Base-by-base conservation (phyloP, 176 grass and related monocot genomes). In the Eleusine indica region DNA sequence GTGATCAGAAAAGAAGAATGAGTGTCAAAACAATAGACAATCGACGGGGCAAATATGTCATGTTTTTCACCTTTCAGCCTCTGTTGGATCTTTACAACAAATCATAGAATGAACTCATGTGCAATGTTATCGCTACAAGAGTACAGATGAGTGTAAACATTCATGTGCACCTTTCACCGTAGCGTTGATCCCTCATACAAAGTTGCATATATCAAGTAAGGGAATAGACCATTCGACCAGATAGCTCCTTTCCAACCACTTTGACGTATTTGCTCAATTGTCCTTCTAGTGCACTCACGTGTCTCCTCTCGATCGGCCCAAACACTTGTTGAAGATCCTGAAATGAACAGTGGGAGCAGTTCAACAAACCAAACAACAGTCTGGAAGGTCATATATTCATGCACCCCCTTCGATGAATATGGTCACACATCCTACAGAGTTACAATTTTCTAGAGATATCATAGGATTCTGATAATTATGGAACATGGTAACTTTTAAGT, bases 181-280 rank as follows among this genome's bases (percentile, higher is more conserved):
- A 38, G 65, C 47, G 35, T 28, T 43, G 76, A 12, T 28, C 62
- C 25, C n/a, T 71, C 13, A 2, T 46, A 43, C 28, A 69, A 3
- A 58, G 29, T 62, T 51, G 69, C 17, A n/a, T 38, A n/a, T 29
- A 62, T 92, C 85, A 95, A 44, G 56, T 51, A 9, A 95, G 87
- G 12, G 43, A 81, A 74, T 94, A 96, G 48, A 94, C 67, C 47
- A 99, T 90, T 28, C 81, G 83, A 57, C 80, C 76, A 2, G 91
- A 88, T 52, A 99, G 91, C 80, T 96, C 89, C 77, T 89, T 94
- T 22, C 96, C 93, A 19, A 94, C 86, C 21, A 89, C 93, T 63
- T 90, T 83, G 10, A 52, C 76, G 42, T 90, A 99, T 76, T 70
- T 84, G 58, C 83, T 82, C 28, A 99, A 25, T 61, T 96, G 85